Conservation (phyloP, 78 protist species). For the Dictyostelium firmibasis region DNA sequence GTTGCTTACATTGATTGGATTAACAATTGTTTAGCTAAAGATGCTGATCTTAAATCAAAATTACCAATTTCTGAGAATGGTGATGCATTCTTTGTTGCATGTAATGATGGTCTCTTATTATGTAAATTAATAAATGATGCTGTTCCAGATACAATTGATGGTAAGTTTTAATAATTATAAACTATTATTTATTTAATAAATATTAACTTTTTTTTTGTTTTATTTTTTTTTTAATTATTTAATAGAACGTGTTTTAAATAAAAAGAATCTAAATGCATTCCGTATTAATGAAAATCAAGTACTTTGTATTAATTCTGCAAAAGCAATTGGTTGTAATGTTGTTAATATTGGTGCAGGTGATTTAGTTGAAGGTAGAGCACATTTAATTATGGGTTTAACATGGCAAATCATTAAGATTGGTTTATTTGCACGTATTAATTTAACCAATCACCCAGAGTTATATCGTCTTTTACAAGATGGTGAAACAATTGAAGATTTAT, state of each 20-base stretch:
- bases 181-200: not conserved
- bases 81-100: conserved; percentile 70
- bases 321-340: conserved; percentile 93
- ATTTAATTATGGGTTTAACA: conserved; percentile 94
- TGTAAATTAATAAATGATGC: conserved; percentile 94
- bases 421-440: conserved; percentile 88
- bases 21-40: conserved; percentile 81
- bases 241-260: conserved; percentile 92
- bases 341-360: conserved; percentile 93
- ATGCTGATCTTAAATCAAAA: conserved; percentile 80
- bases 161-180: not conserved
- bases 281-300: conserved; percentile 87
- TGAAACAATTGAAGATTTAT: conserved; percentile 92
- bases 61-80: conserved; percentile 58
- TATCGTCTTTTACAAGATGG: conserved; percentile 93
- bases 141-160: conserved; percentile 93
- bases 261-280: conserved; percentile 81
- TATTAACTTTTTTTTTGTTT: not conserved
- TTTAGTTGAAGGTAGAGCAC: conserved; percentile 86
- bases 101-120: conserved; percentile 83
- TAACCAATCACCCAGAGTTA: conserved; percentile 93
- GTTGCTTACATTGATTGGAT: conserved; percentile 90
- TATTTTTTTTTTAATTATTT: not conserved
- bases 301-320: conserved; percentile 92
- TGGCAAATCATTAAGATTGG: conserved; percentile 98